These are phyloP conservation scores for Blepharisma japonicum DNA, from an alignment of 73 alveolate species.

Conservation along the genomic window DNA sequence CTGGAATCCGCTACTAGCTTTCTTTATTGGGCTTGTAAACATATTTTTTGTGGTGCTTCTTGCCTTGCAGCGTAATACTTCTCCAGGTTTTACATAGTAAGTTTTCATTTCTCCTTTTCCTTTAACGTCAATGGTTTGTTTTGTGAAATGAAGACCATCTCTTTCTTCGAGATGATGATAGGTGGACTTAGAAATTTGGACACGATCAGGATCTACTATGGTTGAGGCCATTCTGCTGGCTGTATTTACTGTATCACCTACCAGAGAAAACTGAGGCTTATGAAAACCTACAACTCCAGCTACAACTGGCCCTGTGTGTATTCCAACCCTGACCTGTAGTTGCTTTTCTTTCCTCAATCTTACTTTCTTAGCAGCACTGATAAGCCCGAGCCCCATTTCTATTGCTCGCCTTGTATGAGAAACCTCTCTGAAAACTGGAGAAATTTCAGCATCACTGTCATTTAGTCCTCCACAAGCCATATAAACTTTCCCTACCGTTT, in stretches of 20 bases:
- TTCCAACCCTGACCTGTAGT: slow-evolving; percentile 71
- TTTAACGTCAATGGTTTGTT: slow-evolving; percentile 38
- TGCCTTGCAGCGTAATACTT: too few species aligned
- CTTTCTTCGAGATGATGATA: too few species aligned
- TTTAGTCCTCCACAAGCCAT: slow-evolving; percentile 88
- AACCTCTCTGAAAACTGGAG: too few species aligned
- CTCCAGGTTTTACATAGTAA: background rate
- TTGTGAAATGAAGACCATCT: slow-evolving; percentile 13
- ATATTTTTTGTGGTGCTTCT: too few species aligned
- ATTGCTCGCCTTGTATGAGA: too few species aligned
- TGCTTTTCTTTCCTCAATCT: too few species aligned
- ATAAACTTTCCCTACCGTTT: slow-evolving; percentile 80
- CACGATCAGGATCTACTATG: too few species aligned
- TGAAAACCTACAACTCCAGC: slow-evolving; percentile 98
- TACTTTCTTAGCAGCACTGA: too few species aligned
- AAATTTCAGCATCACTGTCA: slow-evolving; percentile 42
- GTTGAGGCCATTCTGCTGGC: slow-evolving; percentile 81
- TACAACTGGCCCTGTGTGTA: slow-evolving; percentile 93
- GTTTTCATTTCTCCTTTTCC: slow-evolving; percentile 51
- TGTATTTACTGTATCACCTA: slow-evolving; percentile 98
- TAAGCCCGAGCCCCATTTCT: too few species aligned
- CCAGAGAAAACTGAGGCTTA: slow-evolving; percentile 94
- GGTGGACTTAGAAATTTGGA: too few species aligned
- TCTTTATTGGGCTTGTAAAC: too few species aligned
- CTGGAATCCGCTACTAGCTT: too few species aligned